Conservation (phyloP, 148 eudicot species). For the Silene latifolia region DNA sequence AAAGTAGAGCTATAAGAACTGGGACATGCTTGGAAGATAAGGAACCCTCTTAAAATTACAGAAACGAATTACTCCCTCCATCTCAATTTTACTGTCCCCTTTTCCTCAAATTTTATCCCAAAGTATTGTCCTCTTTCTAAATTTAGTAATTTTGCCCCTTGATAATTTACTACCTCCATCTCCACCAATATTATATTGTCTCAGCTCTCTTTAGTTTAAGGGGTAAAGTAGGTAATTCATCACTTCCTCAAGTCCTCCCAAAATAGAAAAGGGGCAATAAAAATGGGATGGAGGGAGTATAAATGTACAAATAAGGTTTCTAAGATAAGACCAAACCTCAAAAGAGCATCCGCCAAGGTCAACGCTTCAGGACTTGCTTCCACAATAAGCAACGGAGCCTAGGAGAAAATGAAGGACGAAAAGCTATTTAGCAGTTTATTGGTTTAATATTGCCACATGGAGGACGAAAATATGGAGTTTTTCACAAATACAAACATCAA, state of each 20-base stretch:
- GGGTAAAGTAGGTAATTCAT: no score
- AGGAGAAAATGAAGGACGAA: conserved; percentile 14
- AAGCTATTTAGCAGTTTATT: background rate
- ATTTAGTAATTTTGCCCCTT: no score
- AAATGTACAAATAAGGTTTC: background rate
- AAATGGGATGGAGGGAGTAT: background rate
- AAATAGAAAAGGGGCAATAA: no score
- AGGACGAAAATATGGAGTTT: conserved; percentile 12
- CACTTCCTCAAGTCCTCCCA: no score
- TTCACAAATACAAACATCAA: background rate
- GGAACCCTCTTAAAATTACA: background rate
- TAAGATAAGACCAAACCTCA: conserved; percentile 50
- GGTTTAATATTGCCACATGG: background rate
- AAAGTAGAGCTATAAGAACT: background rate
- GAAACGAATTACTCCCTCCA: background rate
- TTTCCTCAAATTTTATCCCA: no score
- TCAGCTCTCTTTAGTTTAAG: no score
- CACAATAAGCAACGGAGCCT: conserved; percentile 83
- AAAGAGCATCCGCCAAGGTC: conserved; percentile 64
- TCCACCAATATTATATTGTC: no score
- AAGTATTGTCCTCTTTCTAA: no score
- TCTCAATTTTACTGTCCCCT: no score
- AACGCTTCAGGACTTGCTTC: conserved; percentile 84
- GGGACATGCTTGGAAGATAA: background rate
- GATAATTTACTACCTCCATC: no score